These are phyloP conservation scores for Lentinula guzmanii DNA, from an alignment of 768 basidiomycete genomes.

Conservation along the genomic window DNA sequence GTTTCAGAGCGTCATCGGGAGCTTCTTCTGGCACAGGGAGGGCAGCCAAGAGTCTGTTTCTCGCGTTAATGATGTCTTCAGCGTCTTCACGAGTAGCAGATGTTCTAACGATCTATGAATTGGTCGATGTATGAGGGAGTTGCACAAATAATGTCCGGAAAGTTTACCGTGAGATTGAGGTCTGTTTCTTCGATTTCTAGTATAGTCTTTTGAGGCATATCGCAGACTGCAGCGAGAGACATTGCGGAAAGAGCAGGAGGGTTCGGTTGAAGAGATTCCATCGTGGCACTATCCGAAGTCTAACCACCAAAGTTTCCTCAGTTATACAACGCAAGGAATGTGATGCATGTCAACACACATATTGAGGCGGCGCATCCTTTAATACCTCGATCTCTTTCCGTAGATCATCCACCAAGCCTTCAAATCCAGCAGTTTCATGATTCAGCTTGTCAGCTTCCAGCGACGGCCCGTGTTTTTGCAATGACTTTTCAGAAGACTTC, in stretches of 20 bases:
- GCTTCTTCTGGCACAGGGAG: constrained; percentile 61
- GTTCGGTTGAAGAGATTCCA: neutral
- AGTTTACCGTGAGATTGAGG: neutral
- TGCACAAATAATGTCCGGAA: neutral
- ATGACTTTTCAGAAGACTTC: constrained; percentile 8
- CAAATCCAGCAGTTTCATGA: constrained; percentile 32
- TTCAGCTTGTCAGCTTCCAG: constrained; percentile 22
- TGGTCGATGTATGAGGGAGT: neutral
- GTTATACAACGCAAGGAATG: neutral
- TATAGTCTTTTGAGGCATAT: neutral
- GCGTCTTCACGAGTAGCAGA: constrained; percentile 26
- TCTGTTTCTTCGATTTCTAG: neutral
- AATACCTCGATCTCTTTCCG: constrained; percentile 27
- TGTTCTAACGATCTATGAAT: constrained; percentile 4
- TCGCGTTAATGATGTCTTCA: constrained; percentile 40
- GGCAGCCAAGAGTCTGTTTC: constrained; percentile 49
- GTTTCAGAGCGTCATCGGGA: constrained; percentile 62
- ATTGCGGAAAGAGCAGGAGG: neutral
- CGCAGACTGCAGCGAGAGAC: neutral
- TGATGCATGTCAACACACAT: neutral
- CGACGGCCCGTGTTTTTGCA: neutral
- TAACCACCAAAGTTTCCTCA: neutral
- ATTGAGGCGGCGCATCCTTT: constrained; percentile 12
- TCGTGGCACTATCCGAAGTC: neutral
- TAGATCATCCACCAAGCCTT: constrained; percentile 31